Evolutionary conservation across 2,329 filamentous ascomycete species (phyloP).

Genomic region (Fulvia fulva): DNA sequence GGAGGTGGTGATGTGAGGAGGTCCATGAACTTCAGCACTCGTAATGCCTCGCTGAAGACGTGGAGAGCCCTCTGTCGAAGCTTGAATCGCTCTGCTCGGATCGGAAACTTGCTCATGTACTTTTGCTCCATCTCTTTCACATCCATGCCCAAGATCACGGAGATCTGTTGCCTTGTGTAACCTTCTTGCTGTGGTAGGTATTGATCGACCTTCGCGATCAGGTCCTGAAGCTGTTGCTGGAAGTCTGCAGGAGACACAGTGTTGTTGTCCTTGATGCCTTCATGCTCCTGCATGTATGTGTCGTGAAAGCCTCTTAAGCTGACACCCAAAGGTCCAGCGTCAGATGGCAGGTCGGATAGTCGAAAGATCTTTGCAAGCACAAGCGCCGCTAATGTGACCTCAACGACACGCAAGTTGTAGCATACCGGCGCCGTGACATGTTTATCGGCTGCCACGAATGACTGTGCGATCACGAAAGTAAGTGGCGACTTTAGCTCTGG

Average conservation of each 20-base stretch:
- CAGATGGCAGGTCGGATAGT: conserved; percentile 63
- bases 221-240: conserved; percentile 63
- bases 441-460: conserved; percentile 91
- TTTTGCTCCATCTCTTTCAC: conserved; percentile 68
- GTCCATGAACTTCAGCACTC: conserved; percentile 77
- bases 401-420: conserved; percentile 95
- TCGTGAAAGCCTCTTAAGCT: conserved; percentile 85
- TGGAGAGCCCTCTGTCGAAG: conserved; percentile 84
- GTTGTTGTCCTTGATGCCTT: conserved; percentile 46
- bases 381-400: conserved; percentile 82
- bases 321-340: conserved; percentile 77
- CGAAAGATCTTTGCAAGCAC: conserved; percentile 58
- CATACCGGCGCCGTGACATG: conserved; percentile 87
- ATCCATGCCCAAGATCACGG: conserved; percentile 63
- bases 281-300: conserved; percentile 63
- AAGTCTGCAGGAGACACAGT: conserved; percentile 44
- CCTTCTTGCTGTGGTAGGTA: conserved; percentile 75
- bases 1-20: conserved; percentile 55
- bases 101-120: conserved; percentile 84
- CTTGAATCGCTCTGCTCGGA: conserved; percentile 82
- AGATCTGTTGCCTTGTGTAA: conserved; percentile 84
- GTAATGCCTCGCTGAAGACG: conserved; percentile 83
- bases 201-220: conserved; percentile 65
- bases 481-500: conserved; percentile 77
- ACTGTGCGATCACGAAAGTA: conserved; percentile 90